phyloP scores from a whole-genome alignment of 129 eudicot species.

The Flaveria brownii region DNA sequence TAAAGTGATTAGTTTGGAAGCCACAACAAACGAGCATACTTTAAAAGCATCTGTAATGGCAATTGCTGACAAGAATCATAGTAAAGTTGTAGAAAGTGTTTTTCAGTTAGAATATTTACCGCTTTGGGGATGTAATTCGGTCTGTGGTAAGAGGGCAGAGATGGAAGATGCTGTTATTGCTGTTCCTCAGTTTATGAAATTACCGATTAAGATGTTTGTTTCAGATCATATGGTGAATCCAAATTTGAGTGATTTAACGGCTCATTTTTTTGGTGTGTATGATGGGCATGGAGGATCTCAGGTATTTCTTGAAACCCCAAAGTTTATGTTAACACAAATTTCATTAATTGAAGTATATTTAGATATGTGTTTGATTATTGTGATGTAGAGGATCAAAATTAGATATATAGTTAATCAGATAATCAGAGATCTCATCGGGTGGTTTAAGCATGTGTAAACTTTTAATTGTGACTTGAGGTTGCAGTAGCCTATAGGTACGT shows the following conservation, averaged over 20 bases:
- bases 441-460: not conserved
- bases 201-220: slow-evolving; percentile 2
- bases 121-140: slow-evolving; percentile 5
- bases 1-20: slow-evolving; percentile 12
- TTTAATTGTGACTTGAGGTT: not conserved
- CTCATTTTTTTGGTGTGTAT: slow-evolving; percentile 9
- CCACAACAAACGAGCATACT: not conserved
- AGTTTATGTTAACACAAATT: not conserved
- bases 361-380: not conserved
- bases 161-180: slow-evolving; percentile 11
- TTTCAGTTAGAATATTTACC: not conserved
- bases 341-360: not conserved
- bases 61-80: not conserved
- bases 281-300: slow-evolving; percentile 5
- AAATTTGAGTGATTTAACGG: not conserved
- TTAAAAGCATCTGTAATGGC: slow-evolving; percentile 5
- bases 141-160: slow-evolving; percentile 2
- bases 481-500: not conserved
- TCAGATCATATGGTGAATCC: not conserved
- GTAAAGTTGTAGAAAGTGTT: not conserved
- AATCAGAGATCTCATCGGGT: not conserved
- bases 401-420: not conserved
- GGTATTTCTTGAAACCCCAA: slow-evolving; percentile 8
- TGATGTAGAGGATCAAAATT: not conserved
- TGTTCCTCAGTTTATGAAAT: not conserved